These are phyloP conservation scores for Gigaspora rosea DNA, from an alignment of 192 early-diverging fungal species.

Conservation along the genomic window DNA sequence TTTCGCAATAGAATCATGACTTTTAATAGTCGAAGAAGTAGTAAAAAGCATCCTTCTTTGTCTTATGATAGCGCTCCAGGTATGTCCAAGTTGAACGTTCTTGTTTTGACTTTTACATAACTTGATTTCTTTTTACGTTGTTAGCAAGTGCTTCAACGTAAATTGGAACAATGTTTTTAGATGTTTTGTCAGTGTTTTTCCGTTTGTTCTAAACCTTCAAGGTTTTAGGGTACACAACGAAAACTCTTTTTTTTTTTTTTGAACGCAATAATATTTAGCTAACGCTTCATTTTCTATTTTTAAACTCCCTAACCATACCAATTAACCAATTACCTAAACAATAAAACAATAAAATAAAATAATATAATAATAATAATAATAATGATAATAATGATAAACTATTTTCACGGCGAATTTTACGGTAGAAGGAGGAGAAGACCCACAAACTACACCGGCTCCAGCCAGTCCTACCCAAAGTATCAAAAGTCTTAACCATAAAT, in stretches of 20 bases:
- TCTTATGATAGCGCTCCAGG: slow-evolving; percentile 31
- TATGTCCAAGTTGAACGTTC: slow-evolving; percentile 5
- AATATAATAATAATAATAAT: too few species aligned
- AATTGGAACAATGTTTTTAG: neutral
- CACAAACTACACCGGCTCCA: slow-evolving; percentile 9
- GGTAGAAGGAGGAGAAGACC: slow-evolving; percentile 28
- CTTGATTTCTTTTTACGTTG: neutral
- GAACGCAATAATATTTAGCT: neutral
- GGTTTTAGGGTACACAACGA: neutral
- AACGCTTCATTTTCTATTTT: neutral
- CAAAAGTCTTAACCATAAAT: slow-evolving; percentile 25
- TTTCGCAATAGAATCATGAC: slow-evolving; percentile 31
- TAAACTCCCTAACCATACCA: neutral
- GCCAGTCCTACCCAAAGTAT: slow-evolving; percentile 25
- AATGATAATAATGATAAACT: too few species aligned
- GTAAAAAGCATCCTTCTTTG: slow-evolving; percentile 8
- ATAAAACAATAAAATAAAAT: neutral
- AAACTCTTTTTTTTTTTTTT: neutral
- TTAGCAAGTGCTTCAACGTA: neutral
- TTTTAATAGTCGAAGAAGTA: slow-evolving; percentile 18
- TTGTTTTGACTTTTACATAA: neutral
- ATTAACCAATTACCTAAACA: neutral
- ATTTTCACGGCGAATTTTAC: neutral
- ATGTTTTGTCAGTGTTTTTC: neutral
- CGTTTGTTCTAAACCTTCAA: neutral